phyloP scores from a whole-genome alignment of 148 eudicot species.

The Gaultheria prostrata region DNA sequence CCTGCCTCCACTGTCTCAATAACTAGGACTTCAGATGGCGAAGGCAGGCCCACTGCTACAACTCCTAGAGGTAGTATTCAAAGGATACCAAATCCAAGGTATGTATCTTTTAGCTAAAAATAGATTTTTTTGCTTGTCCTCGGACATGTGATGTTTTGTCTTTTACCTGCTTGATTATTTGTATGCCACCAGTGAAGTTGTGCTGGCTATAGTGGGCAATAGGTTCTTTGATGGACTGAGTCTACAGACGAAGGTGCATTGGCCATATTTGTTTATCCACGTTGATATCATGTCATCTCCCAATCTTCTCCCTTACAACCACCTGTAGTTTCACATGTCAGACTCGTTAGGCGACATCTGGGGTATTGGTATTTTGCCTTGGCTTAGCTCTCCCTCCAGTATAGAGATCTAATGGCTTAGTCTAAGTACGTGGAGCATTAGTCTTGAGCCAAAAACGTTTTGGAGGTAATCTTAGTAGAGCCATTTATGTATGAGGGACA shows the following conservation, averaged over 20 bases:
- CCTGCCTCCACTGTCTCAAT: conserved; percentile 29
- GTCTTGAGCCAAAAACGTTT: background rate
- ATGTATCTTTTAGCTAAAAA: conserved; percentile 1
- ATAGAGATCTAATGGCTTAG: background rate
- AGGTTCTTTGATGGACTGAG: background rate
- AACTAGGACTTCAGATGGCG: conserved; percentile 34
- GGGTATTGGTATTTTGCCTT: background rate
- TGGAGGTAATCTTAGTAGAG: background rate
- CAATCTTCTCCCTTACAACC: background rate
- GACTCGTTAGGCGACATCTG: background rate
- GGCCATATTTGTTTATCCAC: background rate
- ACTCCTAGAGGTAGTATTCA: conserved; percentile 44
- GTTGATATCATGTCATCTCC: background rate
- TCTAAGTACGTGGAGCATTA: background rate
- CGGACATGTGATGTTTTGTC: background rate
- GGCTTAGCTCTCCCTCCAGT: background rate
- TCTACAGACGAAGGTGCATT: background rate
- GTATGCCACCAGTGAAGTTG: background rate
- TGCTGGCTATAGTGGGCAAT: background rate
- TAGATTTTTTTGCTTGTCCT: conserved; percentile 4
- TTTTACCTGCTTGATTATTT: background rate
- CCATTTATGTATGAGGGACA: background rate
- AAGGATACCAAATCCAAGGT: conserved; percentile 55
- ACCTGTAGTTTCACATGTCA: background rate
- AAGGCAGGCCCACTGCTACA: conserved; percentile 31